These are phyloP conservation scores for Melampsora abietis-canadensis DNA, from an alignment of 1,284 basidiomycete species.

Conservation along the genomic window DNA sequence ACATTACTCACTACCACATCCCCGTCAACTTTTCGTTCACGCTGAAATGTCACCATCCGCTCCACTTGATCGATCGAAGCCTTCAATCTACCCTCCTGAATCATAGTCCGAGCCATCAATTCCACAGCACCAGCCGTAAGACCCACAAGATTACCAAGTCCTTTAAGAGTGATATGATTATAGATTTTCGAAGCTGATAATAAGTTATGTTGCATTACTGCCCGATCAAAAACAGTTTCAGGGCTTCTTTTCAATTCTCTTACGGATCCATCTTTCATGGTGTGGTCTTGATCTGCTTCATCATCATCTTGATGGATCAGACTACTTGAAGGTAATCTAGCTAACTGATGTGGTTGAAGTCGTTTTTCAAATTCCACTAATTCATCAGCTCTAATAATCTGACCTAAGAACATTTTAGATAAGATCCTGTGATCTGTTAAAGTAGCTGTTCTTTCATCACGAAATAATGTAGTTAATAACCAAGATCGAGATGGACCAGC, in stretches of 20 bases:
- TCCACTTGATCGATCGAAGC: slow-evolving; percentile 92
- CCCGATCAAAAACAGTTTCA: slow-evolving; percentile 90
- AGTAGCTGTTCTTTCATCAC: slow-evolving; percentile 81
- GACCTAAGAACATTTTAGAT: slow-evolving; percentile 94
- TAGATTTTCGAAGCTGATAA: slow-evolving; percentile 76
- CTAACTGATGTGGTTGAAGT: slow-evolving; percentile 86
- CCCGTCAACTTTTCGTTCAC: slow-evolving; percentile 72
- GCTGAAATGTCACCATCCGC: slow-evolving; percentile 76
- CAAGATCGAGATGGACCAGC: slow-evolving; percentile 92
- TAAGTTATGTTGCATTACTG: slow-evolving; percentile 97
- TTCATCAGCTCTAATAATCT: slow-evolving; percentile 83
- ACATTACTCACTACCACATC: slow-evolving; percentile 51
- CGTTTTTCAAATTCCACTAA: slow-evolving; percentile 82
- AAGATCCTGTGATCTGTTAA: slow-evolving; percentile 83
- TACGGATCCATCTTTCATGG: slow-evolving; percentile 52
- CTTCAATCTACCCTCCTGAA: slow-evolving; percentile 84
- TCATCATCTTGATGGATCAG: slow-evolving; percentile 62
- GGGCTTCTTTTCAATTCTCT: slow-evolving; percentile 71
- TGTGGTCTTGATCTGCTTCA: slow-evolving; percentile 19
- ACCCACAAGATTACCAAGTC: slow-evolving; percentile 48
- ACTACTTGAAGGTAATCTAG: slow-evolving; percentile 66
- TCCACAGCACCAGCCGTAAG: slow-evolving; percentile 67
- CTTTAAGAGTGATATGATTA: slow-evolving; percentile 48
- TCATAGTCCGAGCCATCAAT: slow-evolving; percentile 91
- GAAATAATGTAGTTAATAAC: slow-evolving; percentile 81